phyloP scores from a whole-genome alignment of 1,139 yeast genomes.

The Scheffersomyces quercinus region DNA sequence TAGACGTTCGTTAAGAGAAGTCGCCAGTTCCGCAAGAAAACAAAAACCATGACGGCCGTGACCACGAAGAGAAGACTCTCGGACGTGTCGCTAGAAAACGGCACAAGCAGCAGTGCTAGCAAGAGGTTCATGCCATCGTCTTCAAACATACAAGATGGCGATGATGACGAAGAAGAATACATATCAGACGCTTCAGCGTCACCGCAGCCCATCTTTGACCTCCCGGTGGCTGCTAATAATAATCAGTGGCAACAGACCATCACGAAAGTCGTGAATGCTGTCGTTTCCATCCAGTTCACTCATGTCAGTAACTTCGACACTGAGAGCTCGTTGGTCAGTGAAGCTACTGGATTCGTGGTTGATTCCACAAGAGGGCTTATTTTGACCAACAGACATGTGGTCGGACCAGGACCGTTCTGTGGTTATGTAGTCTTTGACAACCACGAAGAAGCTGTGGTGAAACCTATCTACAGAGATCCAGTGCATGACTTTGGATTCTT shows the following conservation, averaged over 20 bases:
- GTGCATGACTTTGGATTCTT: conserved; percentile 85
- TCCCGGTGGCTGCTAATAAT: conserved; percentile 2
- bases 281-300: conserved; percentile 86
- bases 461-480: conserved; percentile 81
- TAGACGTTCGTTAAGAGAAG: too few species aligned
- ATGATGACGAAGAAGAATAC: background rate
- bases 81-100: conserved; percentile 8
- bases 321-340: conserved; percentile 77
- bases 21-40: background rate
- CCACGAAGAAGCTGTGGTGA: conserved; percentile 89
- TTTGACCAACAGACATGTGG: conserved; percentile 90
- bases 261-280: conserved; percentile 77
- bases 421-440: conserved; percentile 93
- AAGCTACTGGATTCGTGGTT: conserved; percentile 96
- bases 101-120: background rate
- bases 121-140: background rate
- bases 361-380: conserved; percentile 80
- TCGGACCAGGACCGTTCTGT: conserved; percentile 90
- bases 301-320: conserved; percentile 88
- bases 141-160: background rate
- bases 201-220: conserved; percentile 2
- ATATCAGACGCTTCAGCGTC: background rate
- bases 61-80: conserved; percentile 18
- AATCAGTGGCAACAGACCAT: conserved; percentile 76
- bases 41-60: conserved; percentile 8